Conservation (phyloP, 257 asterid genomes). For the Thymus mandschuricus region DNA sequence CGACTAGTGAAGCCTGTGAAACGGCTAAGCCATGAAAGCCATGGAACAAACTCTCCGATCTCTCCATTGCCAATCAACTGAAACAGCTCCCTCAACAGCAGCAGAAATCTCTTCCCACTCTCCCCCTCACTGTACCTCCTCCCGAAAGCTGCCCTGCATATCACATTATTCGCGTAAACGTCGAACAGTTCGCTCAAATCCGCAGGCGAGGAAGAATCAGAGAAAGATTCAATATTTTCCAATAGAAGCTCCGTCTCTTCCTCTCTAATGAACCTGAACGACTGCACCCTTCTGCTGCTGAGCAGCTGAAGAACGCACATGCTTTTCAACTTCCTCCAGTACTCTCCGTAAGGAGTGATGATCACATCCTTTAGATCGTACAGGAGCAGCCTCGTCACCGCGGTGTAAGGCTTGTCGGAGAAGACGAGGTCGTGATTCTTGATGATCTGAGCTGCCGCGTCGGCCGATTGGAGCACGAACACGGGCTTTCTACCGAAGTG, state of each 20-base stretch:
- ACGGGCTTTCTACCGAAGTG: slow-evolving; percentile 45
- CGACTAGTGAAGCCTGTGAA: slow-evolving; percentile 46
- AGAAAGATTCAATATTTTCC: slow-evolving; percentile 27
- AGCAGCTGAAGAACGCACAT: slow-evolving; percentile 50
- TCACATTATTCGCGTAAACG: slow-evolving; percentile 42
- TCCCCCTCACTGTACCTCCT: slow-evolving; percentile 49
- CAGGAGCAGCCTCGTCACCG: slow-evolving; percentile 26
- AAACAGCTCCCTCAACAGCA: slow-evolving; percentile 29
- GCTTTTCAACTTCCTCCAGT: slow-evolving; percentile 50
- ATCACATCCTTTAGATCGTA: slow-evolving; percentile 37
- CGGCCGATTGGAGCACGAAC: background rate
- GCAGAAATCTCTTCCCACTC: slow-evolving; percentile 38
- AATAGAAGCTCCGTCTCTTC: slow-evolving; percentile 44
- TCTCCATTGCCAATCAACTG: slow-evolving; percentile 35
- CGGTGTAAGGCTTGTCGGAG: slow-evolving; percentile 39
- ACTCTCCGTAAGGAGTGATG: slow-evolving; percentile 48
- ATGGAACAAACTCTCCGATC: slow-evolving; percentile 54
- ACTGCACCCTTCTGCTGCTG: slow-evolving; percentile 48
- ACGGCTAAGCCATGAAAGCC: slow-evolving; percentile 50
- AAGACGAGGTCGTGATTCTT: slow-evolving; percentile 23
- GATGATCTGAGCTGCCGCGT: background rate
- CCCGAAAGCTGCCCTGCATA: slow-evolving; percentile 54
- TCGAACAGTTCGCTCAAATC: slow-evolving; percentile 40
- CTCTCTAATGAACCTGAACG: slow-evolving; percentile 36
- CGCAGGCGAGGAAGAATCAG: slow-evolving; percentile 5